Conservation (phyloP, 176 grass and related monocot species). For the Puccinellia tenuiflora region DNA sequence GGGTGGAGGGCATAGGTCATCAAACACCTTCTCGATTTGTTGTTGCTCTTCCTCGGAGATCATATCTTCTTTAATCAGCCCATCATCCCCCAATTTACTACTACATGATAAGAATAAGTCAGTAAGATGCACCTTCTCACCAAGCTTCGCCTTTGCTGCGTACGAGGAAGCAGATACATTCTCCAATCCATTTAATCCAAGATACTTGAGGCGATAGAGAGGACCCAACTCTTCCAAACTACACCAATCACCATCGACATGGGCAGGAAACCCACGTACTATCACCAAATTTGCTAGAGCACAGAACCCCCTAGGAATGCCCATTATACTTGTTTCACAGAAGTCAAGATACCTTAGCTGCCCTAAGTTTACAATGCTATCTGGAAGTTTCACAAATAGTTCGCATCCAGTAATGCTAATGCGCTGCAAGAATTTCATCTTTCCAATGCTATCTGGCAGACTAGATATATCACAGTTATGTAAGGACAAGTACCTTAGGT, state of each 20-base stretch:
- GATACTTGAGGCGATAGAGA: neutral
- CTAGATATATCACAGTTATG: neutral
- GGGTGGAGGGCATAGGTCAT: constrained; percentile 2
- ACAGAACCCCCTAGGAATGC: neutral
- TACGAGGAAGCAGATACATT: neutral
- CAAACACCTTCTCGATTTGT: neutral
- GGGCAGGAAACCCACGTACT: neutral
- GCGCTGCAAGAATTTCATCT: constrained; percentile 22
- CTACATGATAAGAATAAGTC: neutral
- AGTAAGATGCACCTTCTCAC: neutral
- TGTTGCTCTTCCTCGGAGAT: neutral
- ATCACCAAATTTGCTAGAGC: neutral
- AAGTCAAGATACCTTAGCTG: neutral
- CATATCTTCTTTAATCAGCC: neutral
- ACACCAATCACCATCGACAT: neutral
- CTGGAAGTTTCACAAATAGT: neutral
- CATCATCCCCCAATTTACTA: neutral
- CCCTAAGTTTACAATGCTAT: neutral
- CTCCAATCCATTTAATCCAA: neutral
- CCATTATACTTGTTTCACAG: neutral
- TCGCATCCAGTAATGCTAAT: neutral
- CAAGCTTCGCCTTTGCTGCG: neutral
- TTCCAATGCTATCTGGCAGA: neutral
- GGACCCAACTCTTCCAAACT: neutral
- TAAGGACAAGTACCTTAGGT: constrained; percentile 26